These are phyloP conservation scores for Gracilariopsis chorda DNA, from an alignment of 23 red algal species.

Conservation along the genomic window DNA sequence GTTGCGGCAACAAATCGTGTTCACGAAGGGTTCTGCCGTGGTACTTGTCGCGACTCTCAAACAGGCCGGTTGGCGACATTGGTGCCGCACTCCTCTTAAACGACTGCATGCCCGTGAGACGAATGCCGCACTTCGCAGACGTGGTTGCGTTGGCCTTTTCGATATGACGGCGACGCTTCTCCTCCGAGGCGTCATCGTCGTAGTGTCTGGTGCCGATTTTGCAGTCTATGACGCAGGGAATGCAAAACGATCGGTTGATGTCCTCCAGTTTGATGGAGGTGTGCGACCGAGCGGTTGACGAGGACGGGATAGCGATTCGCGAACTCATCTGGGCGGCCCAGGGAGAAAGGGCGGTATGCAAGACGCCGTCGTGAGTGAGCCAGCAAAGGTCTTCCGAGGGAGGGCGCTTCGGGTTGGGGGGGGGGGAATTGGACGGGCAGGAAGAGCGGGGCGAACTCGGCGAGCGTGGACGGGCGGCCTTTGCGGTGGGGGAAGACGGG, in stretches of 20 bases:
- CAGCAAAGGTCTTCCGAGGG: background rate
- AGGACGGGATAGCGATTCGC: background rate
- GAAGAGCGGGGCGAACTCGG: background rate
- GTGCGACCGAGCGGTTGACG: background rate
- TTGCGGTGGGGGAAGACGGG: no score
- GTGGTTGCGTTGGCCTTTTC: constrained; percentile 78
- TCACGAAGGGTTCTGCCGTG: constrained; percentile 69
- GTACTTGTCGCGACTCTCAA: constrained; percentile 89
- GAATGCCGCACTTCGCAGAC: constrained; percentile 64
- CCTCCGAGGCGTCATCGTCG: constrained; percentile 91
- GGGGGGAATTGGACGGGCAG: no score
- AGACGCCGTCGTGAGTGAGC: background rate
- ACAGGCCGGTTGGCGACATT: background rate
- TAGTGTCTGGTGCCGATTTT: constrained; percentile 94
- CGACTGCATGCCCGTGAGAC: constrained; percentile 93
- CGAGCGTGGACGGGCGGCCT: background rate
- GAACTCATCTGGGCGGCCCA: constrained; percentile 16
- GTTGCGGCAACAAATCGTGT: constrained; percentile 55
- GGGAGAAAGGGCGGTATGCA: background rate
- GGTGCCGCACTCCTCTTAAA: constrained; percentile 16
- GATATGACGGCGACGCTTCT: constrained; percentile 81
- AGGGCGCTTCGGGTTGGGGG: background rate
- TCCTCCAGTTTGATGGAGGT: constrained; percentile 67
- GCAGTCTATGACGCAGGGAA: constrained; percentile 89
- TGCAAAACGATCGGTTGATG: constrained; percentile 58